Percentiles rank a stretch among this genome's conserved stretches.
Evolutionary conservation across 1,284 basidiomycete genomes (phyloP).

Genomic region (Ceratobasidium theobromae): DNA sequence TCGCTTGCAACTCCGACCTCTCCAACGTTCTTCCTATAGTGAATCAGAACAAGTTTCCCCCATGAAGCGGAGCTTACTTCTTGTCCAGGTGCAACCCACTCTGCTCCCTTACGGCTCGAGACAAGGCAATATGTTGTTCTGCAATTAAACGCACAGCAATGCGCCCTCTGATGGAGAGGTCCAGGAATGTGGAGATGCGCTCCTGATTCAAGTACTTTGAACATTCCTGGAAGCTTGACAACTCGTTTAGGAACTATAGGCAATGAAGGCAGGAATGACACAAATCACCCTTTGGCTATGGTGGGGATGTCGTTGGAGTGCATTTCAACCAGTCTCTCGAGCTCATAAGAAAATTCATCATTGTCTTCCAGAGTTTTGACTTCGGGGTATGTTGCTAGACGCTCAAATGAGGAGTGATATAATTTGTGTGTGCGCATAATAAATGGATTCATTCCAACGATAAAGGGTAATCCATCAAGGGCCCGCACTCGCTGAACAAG

Average conservation of each 20-base stretch:
- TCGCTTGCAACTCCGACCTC: constrained; percentile 70
- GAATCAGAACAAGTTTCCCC: not conserved
- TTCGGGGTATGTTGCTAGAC: constrained; percentile 67
- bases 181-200: constrained; percentile 76
- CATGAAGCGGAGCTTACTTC: constrained; percentile 4
- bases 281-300: constrained; percentile 76
- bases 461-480: constrained; percentile 74
- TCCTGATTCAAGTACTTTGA: constrained; percentile 77
- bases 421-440: constrained; percentile 72
- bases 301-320: constrained; percentile 88
- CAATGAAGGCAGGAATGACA: constrained; percentile 2
- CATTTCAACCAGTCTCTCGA: constrained; percentile 70
- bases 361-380: constrained; percentile 72
- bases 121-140: constrained; percentile 87
- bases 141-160: constrained; percentile 88
- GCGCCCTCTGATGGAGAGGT: constrained; percentile 81
- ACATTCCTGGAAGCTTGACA: constrained; percentile 80
- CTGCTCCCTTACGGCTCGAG: constrained; percentile 53
- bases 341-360: constrained; percentile 61
- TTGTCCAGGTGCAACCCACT: constrained; percentile 16
- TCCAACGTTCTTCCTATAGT: constrained; percentile 29
- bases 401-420: constrained; percentile 73
- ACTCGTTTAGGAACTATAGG: not conserved
- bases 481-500: constrained; percentile 69
- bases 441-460: constrained; percentile 89